Base-by-base conservation (phyloP, 2,329 filamentous ascomycete species). In the Phoma sp. region DNA sequence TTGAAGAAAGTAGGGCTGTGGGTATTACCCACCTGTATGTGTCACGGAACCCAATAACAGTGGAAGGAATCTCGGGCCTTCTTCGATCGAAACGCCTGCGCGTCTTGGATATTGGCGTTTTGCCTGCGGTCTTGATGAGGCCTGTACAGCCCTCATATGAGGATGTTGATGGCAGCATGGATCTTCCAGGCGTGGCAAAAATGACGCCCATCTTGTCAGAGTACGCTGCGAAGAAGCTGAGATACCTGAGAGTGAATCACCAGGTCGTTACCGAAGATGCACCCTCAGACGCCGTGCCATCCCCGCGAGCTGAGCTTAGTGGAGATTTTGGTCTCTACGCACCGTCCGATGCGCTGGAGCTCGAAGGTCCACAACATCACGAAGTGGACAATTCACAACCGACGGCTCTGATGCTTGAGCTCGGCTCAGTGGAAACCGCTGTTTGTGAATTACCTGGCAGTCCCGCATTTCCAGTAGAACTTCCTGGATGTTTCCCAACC, bases 1-100 rank as follows among this genome's bases (percentile, higher is more conserved):
- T 86, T 25, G 83, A 86, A 60, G 79, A 84, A 58, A 73, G 81
- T 1, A 77, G 80, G 22, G 76, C 81, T 61, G 72, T 76, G 8
- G 85, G 85, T 2, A 79, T 86, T 33, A 86, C 84, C 0, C 84
- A 87, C 70, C 71, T 87, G 2, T 85, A 84, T 61, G 77, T 87
- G 11, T 78, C 83, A 3, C 78, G 79, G 7, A 87, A 87, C 52
- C 62, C 73, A 3, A 66, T 87, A 4, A 84, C 82, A 1, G 78
- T 83, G 0, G 82, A 85, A 65, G 83, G 83, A 0, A 71, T 83
- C 5, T 81, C 80, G 3, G 80, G 78, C 13, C 72, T 87, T 4
- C 62, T 86, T 9, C 72, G 78, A 43, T 82, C 82, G 7, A 75
- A 72, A 47, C 75, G 79, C 29, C 70, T 87, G 7, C 78, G 84